Conservation (phyloP, 108 stramenopile species). For the Asterionellopsis glacialis region DNA sequence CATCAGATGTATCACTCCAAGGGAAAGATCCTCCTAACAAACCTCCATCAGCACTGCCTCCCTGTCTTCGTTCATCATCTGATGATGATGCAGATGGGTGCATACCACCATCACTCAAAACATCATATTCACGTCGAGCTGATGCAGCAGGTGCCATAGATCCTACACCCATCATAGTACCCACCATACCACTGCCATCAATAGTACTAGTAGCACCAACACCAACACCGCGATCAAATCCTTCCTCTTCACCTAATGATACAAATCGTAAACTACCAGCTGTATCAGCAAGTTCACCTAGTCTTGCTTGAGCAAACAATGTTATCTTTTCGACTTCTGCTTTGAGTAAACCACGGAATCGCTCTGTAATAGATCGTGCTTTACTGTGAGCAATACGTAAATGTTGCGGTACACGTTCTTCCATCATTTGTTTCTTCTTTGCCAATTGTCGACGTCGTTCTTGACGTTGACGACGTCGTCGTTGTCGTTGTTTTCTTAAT, state of each 20-base stretch:
- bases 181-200: background rate
- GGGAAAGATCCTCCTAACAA: constrained; percentile 16
- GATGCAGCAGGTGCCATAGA: constrained; percentile 10
- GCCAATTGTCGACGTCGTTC: constrained; percentile 10
- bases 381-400: constrained; percentile 66
- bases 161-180: background rate
- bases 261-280: constrained; percentile 68
- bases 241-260: constrained; percentile 22
- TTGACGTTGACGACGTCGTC: constrained; percentile 20
- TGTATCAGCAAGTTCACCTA: constrained; percentile 79
- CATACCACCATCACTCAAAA: constrained; percentile 59
- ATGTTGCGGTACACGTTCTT: constrained; percentile 49
- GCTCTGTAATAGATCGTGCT: constrained; percentile 51
- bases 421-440: constrained; percentile 16
- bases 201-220: background rate
- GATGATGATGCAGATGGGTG: constrained; percentile 49
- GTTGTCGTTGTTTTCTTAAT: background rate
- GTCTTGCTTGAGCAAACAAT: constrained; percentile 41
- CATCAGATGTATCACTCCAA: constrained; percentile 47
- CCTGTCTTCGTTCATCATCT: constrained; percentile 24
- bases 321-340: constrained; percentile 81
- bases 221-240: too few species aligned
- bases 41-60: background rate
- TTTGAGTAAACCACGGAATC: constrained; percentile 62
- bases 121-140: constrained; percentile 22